phyloP scores from a whole-genome alignment of 225 moss, liverwort and hornwort genomes.

The Ulota crispa region DNA sequence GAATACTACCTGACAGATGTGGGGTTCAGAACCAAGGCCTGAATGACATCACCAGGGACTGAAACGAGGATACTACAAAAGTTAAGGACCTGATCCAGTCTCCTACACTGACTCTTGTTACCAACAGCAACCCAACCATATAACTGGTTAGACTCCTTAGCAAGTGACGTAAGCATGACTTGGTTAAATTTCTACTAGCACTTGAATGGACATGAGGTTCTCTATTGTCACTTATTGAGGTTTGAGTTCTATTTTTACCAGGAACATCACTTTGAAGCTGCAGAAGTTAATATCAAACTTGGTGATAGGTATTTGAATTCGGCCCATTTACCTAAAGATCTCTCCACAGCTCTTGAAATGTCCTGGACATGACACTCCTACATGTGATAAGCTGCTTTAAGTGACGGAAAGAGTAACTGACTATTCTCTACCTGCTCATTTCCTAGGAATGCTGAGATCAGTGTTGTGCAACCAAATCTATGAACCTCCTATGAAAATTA shows the following conservation, averaged over 20 bases:
- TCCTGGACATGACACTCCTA: neutral
- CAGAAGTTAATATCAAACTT: neutral
- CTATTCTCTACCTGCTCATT: neutral
- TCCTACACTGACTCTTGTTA: neutral
- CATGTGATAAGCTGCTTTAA: neutral
- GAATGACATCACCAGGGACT: neutral
- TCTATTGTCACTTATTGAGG: neutral
- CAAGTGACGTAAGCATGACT: neutral
- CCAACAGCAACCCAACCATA: neutral
- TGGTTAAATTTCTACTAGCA: neutral
- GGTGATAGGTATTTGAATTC: neutral
- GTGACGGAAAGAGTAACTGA: neutral
- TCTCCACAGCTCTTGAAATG: neutral
- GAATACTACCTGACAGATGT: slow-evolving; percentile 43
- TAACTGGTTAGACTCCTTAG: neutral
- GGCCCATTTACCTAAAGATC: neutral
- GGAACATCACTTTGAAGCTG: neutral
- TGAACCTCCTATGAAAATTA: neutral
- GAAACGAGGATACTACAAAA: neutral
- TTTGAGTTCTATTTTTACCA: neutral
- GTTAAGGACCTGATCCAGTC: neutral
- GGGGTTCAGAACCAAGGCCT: neutral
- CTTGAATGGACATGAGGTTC: neutral
- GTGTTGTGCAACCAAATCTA: neutral
- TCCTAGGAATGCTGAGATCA: neutral